Conservation (phyloP, 805 yeast genomes). For the Zygotorulaspora chibaensis region DNA sequence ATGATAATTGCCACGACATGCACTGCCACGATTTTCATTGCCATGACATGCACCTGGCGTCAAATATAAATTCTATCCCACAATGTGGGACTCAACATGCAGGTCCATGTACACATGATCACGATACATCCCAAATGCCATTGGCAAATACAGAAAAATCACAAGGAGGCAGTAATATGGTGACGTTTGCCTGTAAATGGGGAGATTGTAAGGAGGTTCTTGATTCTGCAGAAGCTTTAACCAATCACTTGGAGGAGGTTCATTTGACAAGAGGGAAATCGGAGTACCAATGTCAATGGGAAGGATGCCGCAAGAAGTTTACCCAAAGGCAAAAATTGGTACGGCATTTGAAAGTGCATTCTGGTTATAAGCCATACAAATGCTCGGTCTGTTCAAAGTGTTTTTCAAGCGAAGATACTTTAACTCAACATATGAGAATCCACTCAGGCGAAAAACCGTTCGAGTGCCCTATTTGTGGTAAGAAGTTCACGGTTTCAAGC, state of each 20-base stretch:
- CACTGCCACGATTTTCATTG: conserved; percentile 6
- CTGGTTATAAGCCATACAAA: conserved; percentile 73
- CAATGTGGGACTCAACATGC: background rate
- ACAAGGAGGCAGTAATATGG: background rate
- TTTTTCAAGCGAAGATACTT: conserved; percentile 74
- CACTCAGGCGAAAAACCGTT: conserved; percentile 92
- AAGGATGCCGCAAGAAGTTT: conserved; percentile 68
- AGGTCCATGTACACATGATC: no score
- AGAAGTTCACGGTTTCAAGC: conserved; percentile 75
- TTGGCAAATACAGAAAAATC: background rate
- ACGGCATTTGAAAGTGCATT: conserved; percentile 85
- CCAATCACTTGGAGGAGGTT: conserved; percentile 59
- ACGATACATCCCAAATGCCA: background rate
- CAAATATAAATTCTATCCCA: background rate
- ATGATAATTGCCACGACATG: background rate
- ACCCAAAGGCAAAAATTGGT: conserved; percentile 79
- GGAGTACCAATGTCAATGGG: conserved; percentile 71
- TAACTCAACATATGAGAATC: conserved; percentile 74
- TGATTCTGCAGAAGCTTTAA: conserved; percentile 53
- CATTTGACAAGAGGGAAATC: conserved; percentile 77
- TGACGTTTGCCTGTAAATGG: conserved; percentile 27
- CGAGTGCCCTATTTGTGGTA: conserved; percentile 66
- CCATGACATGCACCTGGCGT: background rate
- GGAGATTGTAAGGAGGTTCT: conserved; percentile 49
- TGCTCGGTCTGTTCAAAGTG: conserved; percentile 65